Base-by-base conservation (phyloP, 2,329 filamentous ascomycete genomes). In the Tolypocladium endophyticum region DNA sequence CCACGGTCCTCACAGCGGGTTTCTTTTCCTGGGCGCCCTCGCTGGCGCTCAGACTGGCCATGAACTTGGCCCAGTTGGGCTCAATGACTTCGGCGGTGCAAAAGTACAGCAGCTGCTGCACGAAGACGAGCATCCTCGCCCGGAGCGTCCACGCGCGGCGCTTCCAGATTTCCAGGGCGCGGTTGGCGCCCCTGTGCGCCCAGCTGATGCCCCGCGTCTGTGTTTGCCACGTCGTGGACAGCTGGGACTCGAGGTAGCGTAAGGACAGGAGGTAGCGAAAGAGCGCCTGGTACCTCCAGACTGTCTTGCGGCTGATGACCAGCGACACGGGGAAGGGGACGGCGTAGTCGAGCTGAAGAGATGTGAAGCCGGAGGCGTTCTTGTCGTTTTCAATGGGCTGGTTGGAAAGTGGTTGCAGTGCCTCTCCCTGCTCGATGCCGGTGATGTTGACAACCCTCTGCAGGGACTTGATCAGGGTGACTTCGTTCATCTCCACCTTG, bases 41-140 rank as follows among this genome's bases (percentile, higher is more conserved):
- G 62, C 81, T 81, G 12, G 78, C 83, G 77, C 87, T 87, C 7
- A 97, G 80, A 38, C 90, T 82, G n/a, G 87, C 85, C 91, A 97
- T 97, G 62, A 99, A 85, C 55, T 87, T 88, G 65, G 91, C 86
- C 94, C 94, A 99, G 73, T 97, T 97, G 3, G 93, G 94, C 73
- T 99, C 94, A 59, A 99, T 95, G 58, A 99, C 94, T 74, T 99
- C 94, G 1, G 91, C 87, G 0, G 94, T 97, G 75, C 92, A 97
- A 72, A 96, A 99, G 74, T 97, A 99, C 7, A 97, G 82, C 43
- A 97, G 80, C 72, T 99, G 94, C 73, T 99, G 94, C 2, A 97
- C 91, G 70, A 97, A 99, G 11, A 96, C 90, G 11, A 97, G 80
- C 94, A 99, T 99, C 55, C 94, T 85, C 3, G 92, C 91, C 39